Evolutionary conservation across 768 basidiomycete species (phyloP).

Genomic region (Cubamyces sp.): DNA sequence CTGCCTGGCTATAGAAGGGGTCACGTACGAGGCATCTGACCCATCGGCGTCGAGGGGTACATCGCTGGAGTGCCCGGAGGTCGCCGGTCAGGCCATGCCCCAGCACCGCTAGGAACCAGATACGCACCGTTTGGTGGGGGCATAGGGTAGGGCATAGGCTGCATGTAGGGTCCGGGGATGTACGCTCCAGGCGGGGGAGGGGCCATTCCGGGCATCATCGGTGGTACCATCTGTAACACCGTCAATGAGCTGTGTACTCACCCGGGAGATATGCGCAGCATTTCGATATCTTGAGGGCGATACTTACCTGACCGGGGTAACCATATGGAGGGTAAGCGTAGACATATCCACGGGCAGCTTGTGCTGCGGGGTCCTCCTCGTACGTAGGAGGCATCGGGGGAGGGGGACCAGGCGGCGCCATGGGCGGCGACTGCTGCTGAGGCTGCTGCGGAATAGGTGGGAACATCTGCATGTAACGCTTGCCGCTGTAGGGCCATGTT

Average conservation of each 20-base stretch:
- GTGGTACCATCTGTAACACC: constrained; percentile 43
- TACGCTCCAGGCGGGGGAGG: constrained; percentile 81
- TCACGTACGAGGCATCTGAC: constrained; percentile 84
- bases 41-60: constrained; percentile 83
- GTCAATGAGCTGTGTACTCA: not conserved
- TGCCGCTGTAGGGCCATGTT: constrained; percentile 89
- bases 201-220: constrained; percentile 85
- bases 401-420: constrained; percentile 67
- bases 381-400: constrained; percentile 77
- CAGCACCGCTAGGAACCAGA: constrained; percentile 7
- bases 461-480: constrained; percentile 81
- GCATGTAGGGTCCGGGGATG: constrained; percentile 83
- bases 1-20: constrained; percentile 29
- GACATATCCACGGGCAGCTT: constrained; percentile 62
- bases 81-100: constrained; percentile 16
- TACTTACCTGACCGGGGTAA: constrained; percentile 76
- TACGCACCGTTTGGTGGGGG: constrained; percentile 75
- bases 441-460: constrained; percentile 62
- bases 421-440: constrained; percentile 67
- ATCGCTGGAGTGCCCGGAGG: constrained; percentile 53
- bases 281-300: too few species aligned
- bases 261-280: too few species aligned
- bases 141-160: constrained; percentile 82
- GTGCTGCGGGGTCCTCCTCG: constrained; percentile 74
- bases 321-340: constrained; percentile 77